A percentile compares a stretch with the other conserved stretches of the same genome.
Evolutionary conservation across 106 monocot genomes (phyloP).

Genomic region (Apostasia ramifera): DNA sequence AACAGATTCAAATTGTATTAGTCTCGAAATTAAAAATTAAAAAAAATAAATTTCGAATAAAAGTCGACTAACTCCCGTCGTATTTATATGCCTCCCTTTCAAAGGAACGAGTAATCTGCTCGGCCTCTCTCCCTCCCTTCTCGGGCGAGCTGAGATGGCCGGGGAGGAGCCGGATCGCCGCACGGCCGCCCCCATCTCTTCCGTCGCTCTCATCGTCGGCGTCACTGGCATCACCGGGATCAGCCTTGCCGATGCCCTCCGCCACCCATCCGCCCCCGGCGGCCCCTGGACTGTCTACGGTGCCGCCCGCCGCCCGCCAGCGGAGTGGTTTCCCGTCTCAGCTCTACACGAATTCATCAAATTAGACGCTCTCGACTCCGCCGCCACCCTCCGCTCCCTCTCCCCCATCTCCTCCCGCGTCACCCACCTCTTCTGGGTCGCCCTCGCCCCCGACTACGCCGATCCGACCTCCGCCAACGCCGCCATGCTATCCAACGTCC

Average conservation of each 20-base stretch:
- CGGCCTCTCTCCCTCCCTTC: no score
- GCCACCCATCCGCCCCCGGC: not conserved
- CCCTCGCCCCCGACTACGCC: not conserved
- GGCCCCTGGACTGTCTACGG: slow-evolving; percentile 8
- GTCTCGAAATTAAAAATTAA: no score
- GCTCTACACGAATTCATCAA: not conserved
- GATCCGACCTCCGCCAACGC: not conserved
- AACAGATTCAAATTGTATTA: no score
- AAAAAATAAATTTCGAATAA: no score
- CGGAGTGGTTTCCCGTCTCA: slow-evolving; percentile 9
- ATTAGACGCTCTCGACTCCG: slow-evolving; percentile 6
- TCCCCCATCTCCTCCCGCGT: not conserved
- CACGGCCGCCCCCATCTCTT: not conserved
- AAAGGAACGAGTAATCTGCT: no score
- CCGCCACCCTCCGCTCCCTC: slow-evolving; percentile 1
- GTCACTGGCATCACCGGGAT: slow-evolving; percentile 15
- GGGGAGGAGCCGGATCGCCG: not conserved
- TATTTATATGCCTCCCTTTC: no score
- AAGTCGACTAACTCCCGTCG: no score
- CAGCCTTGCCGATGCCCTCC: slow-evolving; percentile 7
- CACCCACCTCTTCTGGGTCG: slow-evolving; percentile 17
- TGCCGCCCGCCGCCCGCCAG: slow-evolving; percentile 1
- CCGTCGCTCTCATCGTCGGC: slow-evolving; percentile 6
- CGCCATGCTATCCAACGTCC: slow-evolving; percentile 13
- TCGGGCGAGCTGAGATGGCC: not conserved